A percentile compares a stretch with the other conserved stretches of the same genome.
Conservation (phyloP, 2,329 filamentous ascomycete species). For the Fusarium buharicum region DNA sequence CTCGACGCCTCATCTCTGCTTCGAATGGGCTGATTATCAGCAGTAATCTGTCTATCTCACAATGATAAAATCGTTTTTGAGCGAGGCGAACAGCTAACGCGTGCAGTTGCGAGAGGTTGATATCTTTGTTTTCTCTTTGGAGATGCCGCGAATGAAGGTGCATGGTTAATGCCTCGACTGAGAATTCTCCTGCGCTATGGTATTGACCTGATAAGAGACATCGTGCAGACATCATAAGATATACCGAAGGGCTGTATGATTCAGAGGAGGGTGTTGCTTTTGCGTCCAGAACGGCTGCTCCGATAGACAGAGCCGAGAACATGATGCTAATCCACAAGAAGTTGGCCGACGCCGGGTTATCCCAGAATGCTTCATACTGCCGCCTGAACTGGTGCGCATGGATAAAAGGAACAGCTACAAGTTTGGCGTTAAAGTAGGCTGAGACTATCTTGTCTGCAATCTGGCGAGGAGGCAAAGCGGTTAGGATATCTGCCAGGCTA, state of each 20-base stretch:
- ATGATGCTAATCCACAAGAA: conserved; percentile 27
- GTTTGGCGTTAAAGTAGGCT: conserved; percentile 21
- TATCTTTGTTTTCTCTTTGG: not conserved
- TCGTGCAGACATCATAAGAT: conserved; percentile 4
- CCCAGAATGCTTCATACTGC: conserved; percentile 32
- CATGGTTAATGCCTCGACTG: conserved; percentile 21
- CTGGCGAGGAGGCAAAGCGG: conserved; percentile 17
- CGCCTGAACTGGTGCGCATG: conserved; percentile 25
- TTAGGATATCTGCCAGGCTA: not conserved
- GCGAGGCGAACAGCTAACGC: conserved; percentile 15
- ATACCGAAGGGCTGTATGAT: not conserved
- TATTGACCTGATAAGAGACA: conserved; percentile 23
- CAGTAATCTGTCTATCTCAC: not conserved
- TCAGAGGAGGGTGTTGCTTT: not conserved
- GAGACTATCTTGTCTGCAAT: conserved; percentile 4
- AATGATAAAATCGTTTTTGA: conserved; percentile 13
- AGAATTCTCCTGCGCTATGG: not conserved
- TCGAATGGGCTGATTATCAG: conserved; percentile 9
- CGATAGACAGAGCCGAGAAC: conserved; percentile 21
- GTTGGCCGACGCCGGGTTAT: not conserved
- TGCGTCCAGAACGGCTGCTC: not conserved
- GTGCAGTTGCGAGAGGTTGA: not conserved
- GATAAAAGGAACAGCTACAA: conserved; percentile 10
- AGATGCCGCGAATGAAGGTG: conserved; percentile 15
- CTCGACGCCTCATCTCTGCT: conserved; percentile 22